A percentile compares a stretch with the other conserved stretches of the same genome.
Conservation (phyloP, 306 rosid species). For the Quercus suber region DNA sequence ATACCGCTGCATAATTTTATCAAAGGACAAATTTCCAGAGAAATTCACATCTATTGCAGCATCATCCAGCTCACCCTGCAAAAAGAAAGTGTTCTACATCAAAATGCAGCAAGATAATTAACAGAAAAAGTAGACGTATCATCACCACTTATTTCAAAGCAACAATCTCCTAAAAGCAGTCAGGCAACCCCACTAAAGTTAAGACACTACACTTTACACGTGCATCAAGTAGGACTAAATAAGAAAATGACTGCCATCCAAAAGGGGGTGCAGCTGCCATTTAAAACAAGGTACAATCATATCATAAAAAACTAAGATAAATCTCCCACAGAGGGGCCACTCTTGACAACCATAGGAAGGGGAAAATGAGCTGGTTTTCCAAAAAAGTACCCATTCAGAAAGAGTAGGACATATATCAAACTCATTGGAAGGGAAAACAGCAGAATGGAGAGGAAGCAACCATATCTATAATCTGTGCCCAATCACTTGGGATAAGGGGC, state of each 20-base stretch:
- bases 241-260: background rate
- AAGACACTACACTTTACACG: conserved; percentile 9
- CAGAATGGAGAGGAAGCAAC: background rate
- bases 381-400: background rate
- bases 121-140: background rate
- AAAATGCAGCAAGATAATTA: conserved; percentile 6
- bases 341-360: background rate
- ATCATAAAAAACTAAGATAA: background rate
- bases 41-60: conserved; percentile 80
- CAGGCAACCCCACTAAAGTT: background rate
- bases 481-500: background rate
- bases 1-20: conserved; percentile 71
- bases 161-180: background rate
- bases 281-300: background rate
- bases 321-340: background rate
- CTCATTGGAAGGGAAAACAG: background rate
- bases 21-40: conserved; percentile 79
- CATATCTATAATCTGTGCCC: background rate
- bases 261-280: background rate
- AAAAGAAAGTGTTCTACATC: conserved; percentile 23
- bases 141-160: background rate
- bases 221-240: background rate
- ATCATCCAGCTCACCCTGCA: conserved; percentile 87
- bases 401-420: background rate
- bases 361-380: background rate